These are phyloP conservation scores for Stemphylium beticola DNA, from an alignment of 2,329 filamentous ascomycete species.

Conservation along the genomic window DNA sequence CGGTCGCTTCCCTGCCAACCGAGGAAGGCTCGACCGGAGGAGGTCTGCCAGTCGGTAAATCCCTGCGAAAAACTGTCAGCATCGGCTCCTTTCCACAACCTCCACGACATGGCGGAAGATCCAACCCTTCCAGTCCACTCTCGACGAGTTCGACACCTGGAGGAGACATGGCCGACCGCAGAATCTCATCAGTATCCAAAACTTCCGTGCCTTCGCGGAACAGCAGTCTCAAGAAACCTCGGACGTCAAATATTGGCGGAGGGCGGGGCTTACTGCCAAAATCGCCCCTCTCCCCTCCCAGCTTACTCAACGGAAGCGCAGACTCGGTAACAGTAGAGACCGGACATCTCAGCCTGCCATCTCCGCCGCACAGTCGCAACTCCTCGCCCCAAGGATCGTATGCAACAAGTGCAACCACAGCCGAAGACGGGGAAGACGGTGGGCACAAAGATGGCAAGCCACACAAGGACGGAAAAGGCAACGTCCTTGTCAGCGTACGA, in stretches of 20 bases:
- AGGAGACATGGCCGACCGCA: conserved; percentile 42
- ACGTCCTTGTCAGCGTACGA: conserved; percentile 93
- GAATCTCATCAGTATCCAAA: conserved; percentile 36
- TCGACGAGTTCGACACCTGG: conserved; percentile 56
- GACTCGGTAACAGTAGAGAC: conserved; percentile 75
- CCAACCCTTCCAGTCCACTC: conserved; percentile 60
- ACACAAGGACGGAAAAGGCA: conserved; percentile 80
- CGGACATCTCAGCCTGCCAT: conserved; percentile 74
- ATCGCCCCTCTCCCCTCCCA: conserved; percentile 64
- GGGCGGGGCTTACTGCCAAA: conserved; percentile 40
- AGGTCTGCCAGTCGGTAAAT: conserved; percentile 60
- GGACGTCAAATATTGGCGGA: conserved; percentile 49
- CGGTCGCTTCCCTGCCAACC: conserved; percentile 58
- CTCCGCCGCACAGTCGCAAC: conserved; percentile 85
- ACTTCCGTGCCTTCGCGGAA: conserved; percentile 37
- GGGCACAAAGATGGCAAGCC: conserved; percentile 54
- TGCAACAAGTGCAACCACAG: conserved; percentile 84
- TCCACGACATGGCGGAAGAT: conserved; percentile 66
- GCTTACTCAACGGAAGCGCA: conserved; percentile 77
- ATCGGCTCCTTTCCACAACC: conserved; percentile 94
- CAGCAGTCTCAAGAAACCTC: conserved; percentile 55
- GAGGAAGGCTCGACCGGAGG: conserved; percentile 46
- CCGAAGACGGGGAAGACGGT: conserved; percentile 78
- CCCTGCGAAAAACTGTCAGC: conserved; percentile 85
- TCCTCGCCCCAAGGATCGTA: conserved; percentile 94